Base-by-base conservation (phyloP, 345 rosid genomes). In the Leavenworthia alabamica region DNA sequence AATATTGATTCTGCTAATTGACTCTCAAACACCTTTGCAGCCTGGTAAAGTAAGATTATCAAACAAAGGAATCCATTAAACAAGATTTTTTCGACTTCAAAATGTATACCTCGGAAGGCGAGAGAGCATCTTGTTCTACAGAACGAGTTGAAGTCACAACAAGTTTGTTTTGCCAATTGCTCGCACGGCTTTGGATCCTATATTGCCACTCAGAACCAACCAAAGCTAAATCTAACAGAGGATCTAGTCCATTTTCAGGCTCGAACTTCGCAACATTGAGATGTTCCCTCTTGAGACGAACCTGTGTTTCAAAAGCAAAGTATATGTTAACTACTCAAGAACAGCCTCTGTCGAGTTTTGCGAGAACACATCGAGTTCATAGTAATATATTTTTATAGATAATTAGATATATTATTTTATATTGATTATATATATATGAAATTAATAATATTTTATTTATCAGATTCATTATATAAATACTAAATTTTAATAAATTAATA, bases 121-220 rank as follows among this genome's bases (percentile, higher is more conserved):
- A 83, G 66, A 89, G 90, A 57, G 76, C 96, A 81, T 93, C 99
- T 76, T 93, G 99, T 58, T 89, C 99, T 49, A 84, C 86, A 33
- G 97, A 82, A 33, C 97, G 86, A 7, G 93, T 92, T 41, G 96
- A 85, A 40, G 97, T 93, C 63, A 93, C 97, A 64, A 81, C 83
- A 66, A 93, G 79, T 57, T 89, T 93, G 62, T 93, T 92, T 78
- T 89, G 97, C 97, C 99, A 93, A 76, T 80, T 89, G 74, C 97
- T 89, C 66, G 97, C 90, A 43, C 96, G 87, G 70, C 96, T 87
- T 80, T 87, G 96, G 77, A 93, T 87, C 80, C 97, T 75, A 72
- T 89, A 93, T 76, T 84, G 95, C 97, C 97, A 89, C 75, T 93
- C 97, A 48, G 94, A 93, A 58, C 97, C 99, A 61, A 87, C 99